A percentile compares a stretch with the other conserved stretches of the same genome.
Evolutionary conservation across 1,284 basidiomycete genomes (phyloP).

Genomic region (Microbotryomycetes sp.): DNA sequence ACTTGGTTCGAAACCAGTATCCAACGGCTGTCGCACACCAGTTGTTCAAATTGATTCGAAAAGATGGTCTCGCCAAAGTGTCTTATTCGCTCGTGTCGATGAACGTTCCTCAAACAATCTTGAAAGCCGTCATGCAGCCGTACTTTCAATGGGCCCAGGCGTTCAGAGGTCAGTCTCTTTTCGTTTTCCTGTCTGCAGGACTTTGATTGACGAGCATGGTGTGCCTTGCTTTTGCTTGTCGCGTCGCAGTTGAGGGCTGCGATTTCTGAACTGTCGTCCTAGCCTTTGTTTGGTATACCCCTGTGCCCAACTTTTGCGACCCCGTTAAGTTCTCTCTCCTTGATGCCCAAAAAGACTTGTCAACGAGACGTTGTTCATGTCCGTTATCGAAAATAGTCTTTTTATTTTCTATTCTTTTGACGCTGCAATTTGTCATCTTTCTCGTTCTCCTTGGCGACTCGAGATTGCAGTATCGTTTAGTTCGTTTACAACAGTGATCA

Average conservation of each 20-base stretch:
- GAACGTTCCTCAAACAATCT: slow-evolving; percentile 35
- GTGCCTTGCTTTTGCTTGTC: not conserved
- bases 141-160: slow-evolving; percentile 38
- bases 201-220: not conserved
- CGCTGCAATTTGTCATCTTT: too few relatives aligned
- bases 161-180: slow-evolving; percentile 31
- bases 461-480: too few relatives aligned
- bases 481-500: too few relatives aligned
- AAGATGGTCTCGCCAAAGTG: slow-evolving; percentile 93
- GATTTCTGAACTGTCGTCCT: too few relatives aligned
- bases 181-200: not conserved
- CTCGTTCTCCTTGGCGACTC: too few relatives aligned
- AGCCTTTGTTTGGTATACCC: too few relatives aligned
- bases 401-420: too few relatives aligned
- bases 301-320: too few relatives aligned
- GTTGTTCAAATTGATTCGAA: slow-evolving; percentile 85
- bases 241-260: not conserved
- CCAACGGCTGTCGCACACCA: slow-evolving; percentile 82
- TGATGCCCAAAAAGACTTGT: too few relatives aligned
- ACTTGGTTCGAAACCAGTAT: slow-evolving; percentile 50
- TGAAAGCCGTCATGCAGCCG: slow-evolving; percentile 35
- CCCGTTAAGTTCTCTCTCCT: too few relatives aligned
- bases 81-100: slow-evolving; percentile 78
- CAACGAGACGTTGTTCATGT: too few relatives aligned
- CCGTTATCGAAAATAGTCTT: too few relatives aligned